Conservation (phyloP, 176 grass and related monocot species). For the Phragmites australis region DNA sequence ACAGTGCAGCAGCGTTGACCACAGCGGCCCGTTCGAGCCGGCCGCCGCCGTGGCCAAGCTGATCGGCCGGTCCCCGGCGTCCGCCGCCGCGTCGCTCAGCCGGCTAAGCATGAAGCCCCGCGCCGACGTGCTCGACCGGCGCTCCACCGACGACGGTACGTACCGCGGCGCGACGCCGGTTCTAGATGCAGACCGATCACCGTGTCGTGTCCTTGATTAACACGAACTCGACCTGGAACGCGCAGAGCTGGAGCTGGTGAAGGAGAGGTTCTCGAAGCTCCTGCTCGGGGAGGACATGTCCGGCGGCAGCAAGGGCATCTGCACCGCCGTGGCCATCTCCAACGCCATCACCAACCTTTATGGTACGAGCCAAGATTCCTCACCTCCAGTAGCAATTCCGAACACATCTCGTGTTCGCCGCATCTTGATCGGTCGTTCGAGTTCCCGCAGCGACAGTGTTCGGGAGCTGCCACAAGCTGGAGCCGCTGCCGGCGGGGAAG, state of each 20-base stretch:
- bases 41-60: conserved; percentile 51
- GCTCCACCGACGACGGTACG: conserved; percentile 59
- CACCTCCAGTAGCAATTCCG: too few species aligned
- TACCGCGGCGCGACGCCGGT: not conserved
- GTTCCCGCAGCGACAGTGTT: conserved; percentile 73
- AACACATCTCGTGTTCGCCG: not conserved
- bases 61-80: conserved; percentile 38
- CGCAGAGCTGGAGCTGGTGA: conserved; percentile 86
- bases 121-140: conserved; percentile 57
- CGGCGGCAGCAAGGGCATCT: conserved; percentile 87
- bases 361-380: conserved; percentile 43
- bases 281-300: conserved; percentile 99
- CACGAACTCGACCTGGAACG: not conserved
- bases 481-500: conserved; percentile 78
- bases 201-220: not conserved
- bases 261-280: conserved; percentile 96
- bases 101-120: conserved; percentile 70
- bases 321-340: conserved; percentile 90
- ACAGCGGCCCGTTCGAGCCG: conserved; percentile 57
- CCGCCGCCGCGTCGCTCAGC: conserved; percentile 41
- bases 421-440: not conserved
- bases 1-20: conserved; percentile 53
- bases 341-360: conserved; percentile 99
- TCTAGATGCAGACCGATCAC: too few species aligned
- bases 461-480: conserved; percentile 81